Percentiles rank a stretch among this genome's conserved stretches.
These are phyloP conservation scores for Ganoderma sp. DNA, from an alignment of 1,284 basidiomycete species.

Conservation along the genomic window DNA sequence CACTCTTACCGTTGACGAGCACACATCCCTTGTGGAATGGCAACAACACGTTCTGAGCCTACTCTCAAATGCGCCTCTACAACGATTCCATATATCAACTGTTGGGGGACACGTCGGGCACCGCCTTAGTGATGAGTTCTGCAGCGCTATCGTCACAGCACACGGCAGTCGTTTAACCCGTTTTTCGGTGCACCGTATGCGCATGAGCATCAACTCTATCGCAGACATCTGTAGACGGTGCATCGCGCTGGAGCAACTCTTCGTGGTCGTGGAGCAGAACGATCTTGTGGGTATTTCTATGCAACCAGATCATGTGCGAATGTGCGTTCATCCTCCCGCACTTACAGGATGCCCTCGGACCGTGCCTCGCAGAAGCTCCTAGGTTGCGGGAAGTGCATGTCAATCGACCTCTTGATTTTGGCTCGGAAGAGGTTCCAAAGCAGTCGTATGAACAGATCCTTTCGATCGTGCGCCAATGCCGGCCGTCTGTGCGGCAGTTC, in stretches of 20 bases:
- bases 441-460: slow-evolving; percentile 34
- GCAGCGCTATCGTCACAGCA: slow-evolving; percentile 50
- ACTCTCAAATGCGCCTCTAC: slow-evolving; percentile 55
- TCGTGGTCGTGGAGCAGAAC: slow-evolving; percentile 56
- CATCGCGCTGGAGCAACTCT: slow-evolving; percentile 60
- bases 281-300: slow-evolving; percentile 48
- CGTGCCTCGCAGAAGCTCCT: slow-evolving; percentile 42
- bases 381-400: slow-evolving; percentile 57
- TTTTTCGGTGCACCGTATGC: slow-evolving; percentile 69
- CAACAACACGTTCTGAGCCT: slow-evolving; percentile 50
- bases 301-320: background rate
- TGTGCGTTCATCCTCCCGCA: too few species aligned
- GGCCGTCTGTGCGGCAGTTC: slow-evolving; percentile 41
- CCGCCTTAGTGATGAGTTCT: slow-evolving; percentile 53
- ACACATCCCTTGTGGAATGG: slow-evolving; percentile 47
- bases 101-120: slow-evolving; percentile 49
- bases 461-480: slow-evolving; percentile 39
- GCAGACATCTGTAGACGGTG: slow-evolving; percentile 61
- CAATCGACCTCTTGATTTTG: slow-evolving; percentile 51
- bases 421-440: slow-evolving; percentile 36
- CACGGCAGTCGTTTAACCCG: slow-evolving; percentile 59
- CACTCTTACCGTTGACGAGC: slow-evolving; percentile 59
- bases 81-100: slow-evolving; percentile 67
- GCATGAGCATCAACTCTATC: slow-evolving; percentile 55
- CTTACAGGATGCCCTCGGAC: slow-evolving; percentile 46